phyloP scores from a whole-genome alignment of 371 early-diverging fungal genomes.

The Mortierella polycephala region DNA sequence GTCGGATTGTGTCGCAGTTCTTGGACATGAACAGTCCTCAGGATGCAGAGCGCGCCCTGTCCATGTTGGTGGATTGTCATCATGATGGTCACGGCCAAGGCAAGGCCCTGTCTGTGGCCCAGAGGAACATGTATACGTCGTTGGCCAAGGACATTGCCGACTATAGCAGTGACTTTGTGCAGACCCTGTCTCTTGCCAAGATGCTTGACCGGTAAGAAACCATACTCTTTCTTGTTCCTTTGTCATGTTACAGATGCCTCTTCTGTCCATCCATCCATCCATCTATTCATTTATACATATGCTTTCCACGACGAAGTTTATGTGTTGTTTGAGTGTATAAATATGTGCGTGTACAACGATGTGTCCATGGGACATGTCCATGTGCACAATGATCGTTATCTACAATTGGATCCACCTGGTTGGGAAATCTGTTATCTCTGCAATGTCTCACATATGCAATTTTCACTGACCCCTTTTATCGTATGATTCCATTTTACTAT shows the following conservation, averaged over 20 bases:
- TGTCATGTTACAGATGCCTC: background rate
- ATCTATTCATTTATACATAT: no score
- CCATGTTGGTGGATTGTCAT: slow-evolving; percentile 50
- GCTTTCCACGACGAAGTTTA: no score
- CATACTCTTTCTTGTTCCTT: background rate
- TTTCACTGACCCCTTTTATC: background rate
- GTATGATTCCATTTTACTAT: background rate
- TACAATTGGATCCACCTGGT: no score
- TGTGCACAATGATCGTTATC: no score
- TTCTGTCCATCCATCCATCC: no score
- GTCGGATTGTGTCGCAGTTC: slow-evolving; percentile 39
- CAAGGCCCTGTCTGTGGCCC: slow-evolving; percentile 24
- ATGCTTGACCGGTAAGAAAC: slow-evolving; percentile 37
- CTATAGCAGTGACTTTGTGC: slow-evolving; percentile 50
- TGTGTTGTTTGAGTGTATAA: no score
- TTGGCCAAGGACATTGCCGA: slow-evolving; percentile 50
- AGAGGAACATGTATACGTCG: slow-evolving; percentile 33
- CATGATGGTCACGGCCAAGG: slow-evolving; percentile 23
- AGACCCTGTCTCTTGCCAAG: slow-evolving; percentile 49
- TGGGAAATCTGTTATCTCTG: no score
- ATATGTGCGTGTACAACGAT: no score
- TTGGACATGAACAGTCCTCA: slow-evolving; percentile 40
- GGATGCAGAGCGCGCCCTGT: slow-evolving; percentile 48
- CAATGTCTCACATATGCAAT: no score
- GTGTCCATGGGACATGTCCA: no score